Evolutionary conservation across 305 asterid genomes (phyloP), one percentile per base, ranked within the genome.

Genomic region (Vinca major): DNA sequence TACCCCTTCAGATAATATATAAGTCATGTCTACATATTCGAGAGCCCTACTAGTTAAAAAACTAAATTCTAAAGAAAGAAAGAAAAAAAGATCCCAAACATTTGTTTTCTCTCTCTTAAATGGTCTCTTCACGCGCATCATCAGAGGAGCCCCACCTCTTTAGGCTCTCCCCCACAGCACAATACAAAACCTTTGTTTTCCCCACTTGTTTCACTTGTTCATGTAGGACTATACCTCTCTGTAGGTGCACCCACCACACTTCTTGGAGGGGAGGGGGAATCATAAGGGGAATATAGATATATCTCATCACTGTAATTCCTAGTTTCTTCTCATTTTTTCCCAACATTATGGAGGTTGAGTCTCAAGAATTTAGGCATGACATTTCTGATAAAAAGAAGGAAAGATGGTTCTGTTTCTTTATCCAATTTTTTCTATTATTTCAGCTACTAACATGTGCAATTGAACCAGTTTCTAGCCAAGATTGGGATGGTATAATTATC

Each of bases 401-500:
- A 78, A 85, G 80, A 64, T 62, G 75, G 69, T 4, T 47, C 20
- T 62, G 20, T 62, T n/a, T 60, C 52, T 43, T 45, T 61, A 56
- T 62, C 48, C 80, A 78, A 7, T 17, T 84, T 50, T 58, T 77
- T 64, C 70, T 85, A 47, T 33, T 79, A 4, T 65, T 74, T 40
- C 78, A 63, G 54, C 52, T 83, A 52, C 61, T 85, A 11, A 36
- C 77, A 2, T 57, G 44, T 45, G 41, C 65, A 1, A 36, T 67
- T 71, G 74, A 44, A 13, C 79, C 85, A 20, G 84, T 65, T 65
- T 85, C 80, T 44, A 56, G 83, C 63, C 66, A 62, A 47, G 75
- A 72, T 39, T 90, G 98, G 98, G 98, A 92, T 74, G 97, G 97
- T 2, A 71, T 92, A 3, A 73, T 90, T n/a, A 91, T 92, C 7